Evolutionary conservation across 1,139 yeast genomes (phyloP), one percentile per base, ranked within the genome.

Genomic region (Chernovozyma aurita): DNA sequence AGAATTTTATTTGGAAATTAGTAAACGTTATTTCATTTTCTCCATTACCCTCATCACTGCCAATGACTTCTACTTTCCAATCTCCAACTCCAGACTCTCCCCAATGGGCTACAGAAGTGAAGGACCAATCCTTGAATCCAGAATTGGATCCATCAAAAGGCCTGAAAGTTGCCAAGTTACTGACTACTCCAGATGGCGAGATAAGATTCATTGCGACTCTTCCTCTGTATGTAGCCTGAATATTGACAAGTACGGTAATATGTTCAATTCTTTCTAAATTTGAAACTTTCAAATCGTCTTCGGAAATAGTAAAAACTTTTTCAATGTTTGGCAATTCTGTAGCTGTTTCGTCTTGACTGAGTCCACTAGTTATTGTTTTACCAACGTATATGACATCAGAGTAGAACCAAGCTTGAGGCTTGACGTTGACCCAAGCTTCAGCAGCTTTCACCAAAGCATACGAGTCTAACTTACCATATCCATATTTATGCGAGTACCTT

Each of bases 91-190:
- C 94, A 1, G 58, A 43, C 55, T 88, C 97, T 25, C 96, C 97
- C 97, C 98, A 92, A 57, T 92, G 97, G 2, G 95, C 97, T 17
- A 94, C 97, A n/a, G 94, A 77, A 88, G 90, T 87, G 53, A 92
- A 92, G 1, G 88, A 85, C 99, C 99, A 94, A 45, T 83, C 70
- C 8, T 54, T 51, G 47, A 86, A 84, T 0, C 97, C 96, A 2
- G 56, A 65, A 2, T 50, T 48, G 4, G 79, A 68, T 3, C 43
- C 47, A 57, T 94, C 99, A 16, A 59, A 48, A 4, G 59, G 59
- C 48, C 99, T 75, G 28, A 71, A 71, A n/a, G 81, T 76, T 1
- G 95, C 95, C 44, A 94, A 67, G 34, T 80, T 75, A 27, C 96
- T 86, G 11, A 65, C 63, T 21, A 84, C 70, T 0, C 95, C 95